Conservation (phyloP, 768 basidiomycete species). For the Mycena galopus region DNA sequence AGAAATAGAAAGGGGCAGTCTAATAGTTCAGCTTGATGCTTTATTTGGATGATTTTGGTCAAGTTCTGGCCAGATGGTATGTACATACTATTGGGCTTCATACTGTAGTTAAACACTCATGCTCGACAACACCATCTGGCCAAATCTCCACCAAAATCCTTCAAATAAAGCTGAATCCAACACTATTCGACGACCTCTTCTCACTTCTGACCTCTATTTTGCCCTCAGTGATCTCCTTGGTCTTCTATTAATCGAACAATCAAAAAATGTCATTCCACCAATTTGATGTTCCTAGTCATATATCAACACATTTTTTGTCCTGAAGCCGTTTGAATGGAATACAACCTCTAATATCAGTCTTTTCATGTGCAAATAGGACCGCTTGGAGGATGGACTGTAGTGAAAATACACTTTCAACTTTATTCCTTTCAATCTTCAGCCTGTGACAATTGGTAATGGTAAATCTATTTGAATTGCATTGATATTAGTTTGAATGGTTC, state of each 20-base stretch:
- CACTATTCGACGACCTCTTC: background rate
- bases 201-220: background rate
- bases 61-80: background rate
- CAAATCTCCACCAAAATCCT: background rate
- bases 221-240: background rate
- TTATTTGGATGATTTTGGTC: background rate
- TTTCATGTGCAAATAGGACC: no score
- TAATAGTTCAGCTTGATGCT: background rate
- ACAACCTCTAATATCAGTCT: background rate
- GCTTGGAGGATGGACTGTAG: no score
- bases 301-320: background rate
- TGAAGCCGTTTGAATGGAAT: background rate
- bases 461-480: no score
- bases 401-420: no score
- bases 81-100: background rate
- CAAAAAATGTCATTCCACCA: background rate
- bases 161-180: background rate
- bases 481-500: no score
- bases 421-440: no score
- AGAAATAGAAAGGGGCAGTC: background rate
- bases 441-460: no score
- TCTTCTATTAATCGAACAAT: background rate
- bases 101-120: background rate
- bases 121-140: background rate
- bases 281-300: background rate